These are phyloP conservation scores for Hypoxylon sp. DNA, from an alignment of 2,329 filamentous ascomycete species.

Conservation along the genomic window DNA sequence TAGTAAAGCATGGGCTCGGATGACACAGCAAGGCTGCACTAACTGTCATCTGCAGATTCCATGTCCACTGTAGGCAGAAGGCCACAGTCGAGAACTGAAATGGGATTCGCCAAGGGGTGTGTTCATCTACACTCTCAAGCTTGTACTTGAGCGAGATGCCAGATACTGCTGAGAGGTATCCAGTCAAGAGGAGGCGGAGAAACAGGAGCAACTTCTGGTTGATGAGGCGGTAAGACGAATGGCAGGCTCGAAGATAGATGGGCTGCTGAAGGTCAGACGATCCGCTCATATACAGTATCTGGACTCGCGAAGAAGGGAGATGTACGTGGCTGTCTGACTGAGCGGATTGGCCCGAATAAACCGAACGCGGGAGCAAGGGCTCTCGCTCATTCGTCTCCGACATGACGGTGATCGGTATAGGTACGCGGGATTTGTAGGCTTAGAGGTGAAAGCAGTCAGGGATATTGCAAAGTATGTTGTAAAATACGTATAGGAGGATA, in stretches of 20 bases:
- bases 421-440: slow-evolving; percentile 12
- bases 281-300: not conserved
- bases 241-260: slow-evolving; percentile 64
- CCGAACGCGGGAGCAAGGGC: slow-evolving; percentile 47
- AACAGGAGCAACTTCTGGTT: slow-evolving; percentile 60
- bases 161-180: slow-evolving; percentile 58
- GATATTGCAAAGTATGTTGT: not conserved
- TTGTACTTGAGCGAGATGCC: slow-evolving; percentile 62
- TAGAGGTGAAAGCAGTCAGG: slow-evolving; percentile 1
- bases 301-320: not conserved
- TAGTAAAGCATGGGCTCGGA: not conserved
- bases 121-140: slow-evolving; percentile 56
- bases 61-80: slow-evolving; percentile 58
- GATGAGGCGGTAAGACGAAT: slow-evolving; percentile 64
- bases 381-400: slow-evolving; percentile 43
- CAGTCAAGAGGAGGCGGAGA: slow-evolving; percentile 58
- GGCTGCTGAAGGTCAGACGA: slow-evolving; percentile 54
- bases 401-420: slow-evolving; percentile 36
- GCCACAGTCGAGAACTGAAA: slow-evolving; percentile 65
- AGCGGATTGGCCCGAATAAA: slow-evolving; percentile 12
- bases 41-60: slow-evolving; percentile 62
- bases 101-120: slow-evolving; percentile 57
- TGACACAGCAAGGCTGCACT: slow-evolving; percentile 45
- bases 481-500: slow-evolving; percentile 14
- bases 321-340: slow-evolving; percentile 53